Conservation (phyloP, 306 rosid species). For the Arachis hypogaea region DNA sequence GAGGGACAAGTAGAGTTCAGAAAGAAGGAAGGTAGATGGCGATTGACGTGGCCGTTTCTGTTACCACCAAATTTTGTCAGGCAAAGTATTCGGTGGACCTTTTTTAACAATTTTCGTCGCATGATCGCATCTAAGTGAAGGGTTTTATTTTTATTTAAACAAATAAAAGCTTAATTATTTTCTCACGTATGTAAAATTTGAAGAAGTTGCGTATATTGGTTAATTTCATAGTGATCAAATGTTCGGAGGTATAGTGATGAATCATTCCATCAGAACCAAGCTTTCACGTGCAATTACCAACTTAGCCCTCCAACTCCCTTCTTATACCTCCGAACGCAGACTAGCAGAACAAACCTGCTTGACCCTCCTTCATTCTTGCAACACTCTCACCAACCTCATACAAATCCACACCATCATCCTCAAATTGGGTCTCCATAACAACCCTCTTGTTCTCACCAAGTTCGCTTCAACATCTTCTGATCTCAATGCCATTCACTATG, state of each 20-base stretch:
- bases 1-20: background rate
- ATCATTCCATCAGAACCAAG: slow-evolving; percentile 34
- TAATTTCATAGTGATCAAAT: too few relatives aligned
- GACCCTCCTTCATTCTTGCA: slow-evolving; percentile 57
- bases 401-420: slow-evolving; percentile 68
- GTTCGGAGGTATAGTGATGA: background rate
- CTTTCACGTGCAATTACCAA: slow-evolving; percentile 28
- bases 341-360: slow-evolving; percentile 74
- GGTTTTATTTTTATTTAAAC: too few relatives aligned
- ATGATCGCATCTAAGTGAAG: too few relatives aligned
- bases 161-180: too few relatives aligned
- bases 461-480: slow-evolving; percentile 70
- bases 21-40: slow-evolving; percentile 18
- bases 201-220: too few relatives aligned
- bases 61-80: slow-evolving; percentile 14
- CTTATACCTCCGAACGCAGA: slow-evolving; percentile 45
- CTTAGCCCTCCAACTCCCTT: slow-evolving; percentile 33
- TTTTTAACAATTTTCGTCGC: too few relatives aligned
- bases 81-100: too few relatives aligned
- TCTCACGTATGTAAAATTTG: too few relatives aligned
- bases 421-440: slow-evolving; percentile 70
- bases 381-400: slow-evolving; percentile 44
- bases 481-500: slow-evolving; percentile 57
- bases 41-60: slow-evolving; percentile 55
- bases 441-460: slow-evolving; percentile 83